Percentiles rank a stretch among this genome's conserved stretches.
phyloP scores from a whole-genome alignment of 257 asterid species.

The Fraxinus excelsior region DNA sequence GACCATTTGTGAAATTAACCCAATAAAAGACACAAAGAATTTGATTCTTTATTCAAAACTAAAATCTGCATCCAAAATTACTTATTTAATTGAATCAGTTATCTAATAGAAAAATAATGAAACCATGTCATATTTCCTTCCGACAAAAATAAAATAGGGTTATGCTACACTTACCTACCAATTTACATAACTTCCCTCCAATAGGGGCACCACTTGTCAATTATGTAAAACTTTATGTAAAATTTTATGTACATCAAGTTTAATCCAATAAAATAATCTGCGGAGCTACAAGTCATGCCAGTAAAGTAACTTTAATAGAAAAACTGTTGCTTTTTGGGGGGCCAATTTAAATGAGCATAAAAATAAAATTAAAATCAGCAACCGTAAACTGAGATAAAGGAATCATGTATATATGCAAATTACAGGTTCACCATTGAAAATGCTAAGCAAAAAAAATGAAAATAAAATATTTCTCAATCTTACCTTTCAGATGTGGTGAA shows the following conservation, averaged over 20 bases:
- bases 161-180: too few relatives aligned
- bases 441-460: neutral
- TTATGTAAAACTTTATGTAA: too few relatives aligned
- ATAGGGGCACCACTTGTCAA: too few relatives aligned
- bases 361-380: neutral
- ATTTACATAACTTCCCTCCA: too few relatives aligned
- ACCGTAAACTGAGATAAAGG: neutral
- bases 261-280: too few relatives aligned
- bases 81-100: too few relatives aligned
- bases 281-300: neutral
- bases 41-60: too few relatives aligned
- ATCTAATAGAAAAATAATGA: too few relatives aligned
- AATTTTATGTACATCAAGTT: too few relatives aligned
- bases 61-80: neutral
- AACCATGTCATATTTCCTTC: too few relatives aligned
- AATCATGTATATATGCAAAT: slow-evolving; percentile 53
- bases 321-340: neutral
- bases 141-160: neutral
- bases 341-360: neutral
- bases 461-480: slow-evolving; percentile 23
- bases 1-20: too few relatives aligned
- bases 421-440: slow-evolving; percentile 34
- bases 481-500: slow-evolving; percentile 41
- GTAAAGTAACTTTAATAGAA: neutral
- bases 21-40: too few relatives aligned